These are phyloP conservation scores for Trametes hirsuta DNA, from an alignment of 1,284 basidiomycete genomes.

Conservation along the genomic window DNA sequence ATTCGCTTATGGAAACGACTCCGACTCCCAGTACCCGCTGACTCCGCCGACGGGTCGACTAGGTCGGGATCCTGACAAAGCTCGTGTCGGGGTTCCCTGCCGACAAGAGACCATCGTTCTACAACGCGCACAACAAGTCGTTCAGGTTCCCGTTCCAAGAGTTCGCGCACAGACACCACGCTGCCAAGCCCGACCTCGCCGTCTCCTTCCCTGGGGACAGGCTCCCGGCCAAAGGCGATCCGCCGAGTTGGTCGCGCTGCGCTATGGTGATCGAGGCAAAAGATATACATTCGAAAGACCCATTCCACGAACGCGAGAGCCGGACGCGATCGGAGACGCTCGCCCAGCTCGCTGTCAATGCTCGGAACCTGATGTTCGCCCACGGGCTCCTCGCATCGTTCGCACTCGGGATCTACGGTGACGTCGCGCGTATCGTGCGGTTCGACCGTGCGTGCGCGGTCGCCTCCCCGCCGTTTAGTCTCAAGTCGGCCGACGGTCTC, in stretches of 20 bases:
- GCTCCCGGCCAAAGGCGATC: not conserved
- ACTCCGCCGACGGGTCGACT: not conserved
- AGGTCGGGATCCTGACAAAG: not conserved
- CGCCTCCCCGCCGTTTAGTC: conserved; percentile 1
- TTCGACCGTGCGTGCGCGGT: conserved; percentile 20
- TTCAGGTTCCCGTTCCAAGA: conserved; percentile 5
- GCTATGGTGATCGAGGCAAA: conserved; percentile 17
- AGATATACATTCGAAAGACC: not conserved
- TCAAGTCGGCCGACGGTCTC: conserved; percentile 1
- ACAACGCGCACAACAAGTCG: not conserved
- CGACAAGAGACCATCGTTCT: conserved; percentile 5
- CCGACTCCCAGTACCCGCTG: not conserved
- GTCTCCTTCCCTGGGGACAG: conserved; percentile 9
- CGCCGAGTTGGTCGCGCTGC: not conserved
- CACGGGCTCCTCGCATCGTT: conserved; percentile 17
- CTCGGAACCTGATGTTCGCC: conserved; percentile 18
- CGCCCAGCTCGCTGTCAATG: conserved; percentile 15
- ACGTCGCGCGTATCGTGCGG: conserved; percentile 19
- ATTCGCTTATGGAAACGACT: not conserved
- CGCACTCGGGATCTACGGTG: conserved; percentile 22
- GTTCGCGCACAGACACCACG: conserved; percentile 8
- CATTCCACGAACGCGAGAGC: conserved; percentile 1
- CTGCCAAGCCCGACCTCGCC: conserved; percentile 6
- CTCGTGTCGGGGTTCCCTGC: conserved; percentile 6
- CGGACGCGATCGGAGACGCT: not conserved